Percentiles rank a stretch among this genome's conserved stretches.
These are phyloP conservation scores for Metschnikowia reukaufii DNA, from an alignment of 805 yeast species.

Conservation along the genomic window DNA sequence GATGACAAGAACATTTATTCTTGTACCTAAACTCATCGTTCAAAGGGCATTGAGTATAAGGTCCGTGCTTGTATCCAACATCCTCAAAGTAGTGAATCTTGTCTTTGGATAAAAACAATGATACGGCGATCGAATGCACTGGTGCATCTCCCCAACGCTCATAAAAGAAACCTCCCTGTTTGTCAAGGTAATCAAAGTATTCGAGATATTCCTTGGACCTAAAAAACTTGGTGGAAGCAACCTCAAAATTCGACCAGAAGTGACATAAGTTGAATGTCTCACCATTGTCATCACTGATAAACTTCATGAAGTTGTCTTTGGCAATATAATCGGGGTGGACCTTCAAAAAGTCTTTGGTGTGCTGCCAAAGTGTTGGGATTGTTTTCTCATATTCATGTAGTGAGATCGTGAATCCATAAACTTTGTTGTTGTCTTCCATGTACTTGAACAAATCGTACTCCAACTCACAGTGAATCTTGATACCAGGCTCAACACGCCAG, in stretches of 20 bases:
- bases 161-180: conserved; percentile 74
- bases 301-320: conserved; percentile 50
- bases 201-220: conserved; percentile 65
- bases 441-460: conserved; percentile 26
- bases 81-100: conserved; percentile 78
- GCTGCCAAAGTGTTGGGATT: conserved; percentile 25
- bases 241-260: conserved; percentile 89
- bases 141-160: conserved; percentile 97
- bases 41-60: conserved; percentile 79
- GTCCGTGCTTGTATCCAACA: conserved; percentile 81
- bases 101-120: conserved; percentile 68
- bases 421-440: conserved; percentile 24
- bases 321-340: conserved; percentile 19
- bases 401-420: conserved; percentile 27
- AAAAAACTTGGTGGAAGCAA: conserved; percentile 75
- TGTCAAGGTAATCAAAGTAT: conserved; percentile 67
- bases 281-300: conserved; percentile 69
- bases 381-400: conserved; percentile 24
- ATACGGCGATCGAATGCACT: conserved; percentile 82
- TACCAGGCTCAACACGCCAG: conserved; percentile 29
- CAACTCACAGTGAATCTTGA: conserved; percentile 25
- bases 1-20: conserved; percentile 71
- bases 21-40: conserved; percentile 54
- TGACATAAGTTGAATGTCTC: conserved; percentile 76
- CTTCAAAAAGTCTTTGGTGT: conserved; percentile 22